A percentile compares a stretch with the other conserved stretches of the same genome.
phyloP scores from a whole-genome alignment of 345 rosid genomes.

The Combretum micranthum region DNA sequence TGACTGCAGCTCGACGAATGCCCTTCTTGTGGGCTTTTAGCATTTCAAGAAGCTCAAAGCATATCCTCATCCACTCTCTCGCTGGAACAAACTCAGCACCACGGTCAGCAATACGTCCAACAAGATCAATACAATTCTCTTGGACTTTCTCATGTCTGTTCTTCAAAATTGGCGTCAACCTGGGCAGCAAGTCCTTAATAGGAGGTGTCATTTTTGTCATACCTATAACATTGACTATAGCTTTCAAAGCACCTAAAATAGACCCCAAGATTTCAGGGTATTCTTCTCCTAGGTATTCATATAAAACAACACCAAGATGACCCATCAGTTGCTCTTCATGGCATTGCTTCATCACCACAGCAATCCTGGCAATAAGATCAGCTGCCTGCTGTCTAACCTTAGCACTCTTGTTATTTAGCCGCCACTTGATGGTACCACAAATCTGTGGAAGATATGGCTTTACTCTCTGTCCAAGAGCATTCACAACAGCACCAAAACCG shows the following conservation, averaged over 20 bases:
- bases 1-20: slow-evolving; percentile 90
- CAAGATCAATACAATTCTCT: slow-evolving; percentile 97
- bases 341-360: slow-evolving; percentile 98
- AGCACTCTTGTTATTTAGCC: slow-evolving; percentile 98
- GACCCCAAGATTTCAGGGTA: slow-evolving; percentile 98
- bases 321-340: slow-evolving; percentile 99
- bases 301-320: slow-evolving; percentile 95
- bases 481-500: slow-evolving; percentile 97
- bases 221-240: slow-evolving; percentile 97
- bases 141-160: slow-evolving; percentile 99
- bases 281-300: slow-evolving; percentile 97
- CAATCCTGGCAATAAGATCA: slow-evolving; percentile 94
- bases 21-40: slow-evolving; percentile 99
- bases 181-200: slow-evolving; percentile 95
- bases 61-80: slow-evolving; percentile 98
- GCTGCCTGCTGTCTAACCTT: slow-evolving; percentile 99
- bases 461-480: slow-evolving; percentile 92
- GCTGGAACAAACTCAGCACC: slow-evolving; percentile 99
- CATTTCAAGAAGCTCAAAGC: slow-evolving; percentile 98
- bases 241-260: slow-evolving; percentile 95
- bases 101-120: slow-evolving; percentile 98
- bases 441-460: slow-evolving; percentile 99
- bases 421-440: slow-evolving; percentile 99
- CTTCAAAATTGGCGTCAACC: slow-evolving; percentile 95
- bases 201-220: slow-evolving; percentile 99